Evolutionary conservation across 768 basidiomycete genomes (phyloP).

Genomic region (Macrolepiota fuliginosa): DNA sequence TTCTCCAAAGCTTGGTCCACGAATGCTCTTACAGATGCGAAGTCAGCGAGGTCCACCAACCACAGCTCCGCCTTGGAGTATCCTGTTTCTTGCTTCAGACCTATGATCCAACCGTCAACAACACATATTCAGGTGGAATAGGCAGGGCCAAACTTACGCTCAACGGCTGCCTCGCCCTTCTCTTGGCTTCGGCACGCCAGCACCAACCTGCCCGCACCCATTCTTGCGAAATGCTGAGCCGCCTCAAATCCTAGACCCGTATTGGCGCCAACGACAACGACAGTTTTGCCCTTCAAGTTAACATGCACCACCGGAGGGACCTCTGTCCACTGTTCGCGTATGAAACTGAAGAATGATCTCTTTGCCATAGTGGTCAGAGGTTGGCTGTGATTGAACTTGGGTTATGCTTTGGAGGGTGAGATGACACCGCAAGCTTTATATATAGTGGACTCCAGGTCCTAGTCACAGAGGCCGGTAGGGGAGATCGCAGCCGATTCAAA

Average conservation of each 20-base stretch:
- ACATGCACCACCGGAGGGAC: constrained; percentile 29
- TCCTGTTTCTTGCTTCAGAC: constrained; percentile 26
- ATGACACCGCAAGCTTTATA: too few relatives aligned
- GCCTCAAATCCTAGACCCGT: constrained; percentile 48
- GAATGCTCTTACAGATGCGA: constrained; percentile 35
- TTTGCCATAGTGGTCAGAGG: constrained; percentile 4
- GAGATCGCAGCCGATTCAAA: too few relatives aligned
- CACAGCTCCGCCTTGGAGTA: constrained; percentile 33
- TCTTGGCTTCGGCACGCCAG: constrained; percentile 32
- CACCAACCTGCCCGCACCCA: constrained; percentile 38
- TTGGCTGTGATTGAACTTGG: too few relatives aligned
- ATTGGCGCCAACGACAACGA: constrained; percentile 49
- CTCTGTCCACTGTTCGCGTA: constrained; percentile 1
- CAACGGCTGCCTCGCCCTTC: constrained; percentile 31
- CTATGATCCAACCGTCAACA: constrained; percentile 14
- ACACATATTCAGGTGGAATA: not conserved
- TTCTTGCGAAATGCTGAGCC: constrained; percentile 40
- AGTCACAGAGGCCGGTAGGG: too few relatives aligned
- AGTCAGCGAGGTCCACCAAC: constrained; percentile 35
- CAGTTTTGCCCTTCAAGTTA: constrained; percentile 43
- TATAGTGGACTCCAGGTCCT: too few relatives aligned
- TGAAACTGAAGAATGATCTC: not conserved
- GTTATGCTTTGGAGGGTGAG: too few relatives aligned
- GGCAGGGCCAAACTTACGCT: constrained; percentile 25
- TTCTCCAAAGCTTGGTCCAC: constrained; percentile 31